Evolutionary conservation across 805 yeast genomes (phyloP), one percentile per base, ranked within the genome.

Genomic region (Candida awuae): DNA sequence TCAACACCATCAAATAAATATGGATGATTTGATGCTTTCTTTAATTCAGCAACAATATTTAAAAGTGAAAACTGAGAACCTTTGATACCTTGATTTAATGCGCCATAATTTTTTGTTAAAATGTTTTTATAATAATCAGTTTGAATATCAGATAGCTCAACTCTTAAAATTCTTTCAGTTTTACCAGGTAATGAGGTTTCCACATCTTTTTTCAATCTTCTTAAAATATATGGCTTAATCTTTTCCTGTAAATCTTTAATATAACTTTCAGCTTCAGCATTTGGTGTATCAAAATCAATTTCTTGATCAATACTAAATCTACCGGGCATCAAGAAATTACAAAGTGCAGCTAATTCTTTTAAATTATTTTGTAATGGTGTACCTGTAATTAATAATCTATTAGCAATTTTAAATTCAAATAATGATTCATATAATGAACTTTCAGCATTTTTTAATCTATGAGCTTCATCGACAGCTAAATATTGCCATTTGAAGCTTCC

Each of bases 381-480:
- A 66, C 99, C 99, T 4, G 99, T 92, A 52, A 92, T 92, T 47
- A 92, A 70, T 44, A 92, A 65, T 50, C 97, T 69, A 61, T 92
- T 92, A 2, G 79, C 71, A 9, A 82, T 92, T 51, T 79, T 83
- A 66, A 92, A 86, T 47, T 80, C 83, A 51, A 70, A 73, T 42
- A 92, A 68, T 3, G 95, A 80, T 55, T 90, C 97, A 58, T 92
- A 92, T 29, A 92, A 65, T 0, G 97, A 88, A 21, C 92, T 79
- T 58, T 88, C 97, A 0, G 95, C 84, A 56, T 92, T 92, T 52
- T 92, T 92, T 56, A 92, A 70, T 55, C 98, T 73, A 64, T 92
- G 99, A 5, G 98, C 99, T 65, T 92, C 99, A 61, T 92, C 99
- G 19, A 92, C 97, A 2, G 98, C 98, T 49, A 94, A 63, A 56